These are phyloP conservation scores for Suhomyces yuchorum DNA, from an alignment of 1,139 yeast genomes.

Conservation along the genomic window DNA sequence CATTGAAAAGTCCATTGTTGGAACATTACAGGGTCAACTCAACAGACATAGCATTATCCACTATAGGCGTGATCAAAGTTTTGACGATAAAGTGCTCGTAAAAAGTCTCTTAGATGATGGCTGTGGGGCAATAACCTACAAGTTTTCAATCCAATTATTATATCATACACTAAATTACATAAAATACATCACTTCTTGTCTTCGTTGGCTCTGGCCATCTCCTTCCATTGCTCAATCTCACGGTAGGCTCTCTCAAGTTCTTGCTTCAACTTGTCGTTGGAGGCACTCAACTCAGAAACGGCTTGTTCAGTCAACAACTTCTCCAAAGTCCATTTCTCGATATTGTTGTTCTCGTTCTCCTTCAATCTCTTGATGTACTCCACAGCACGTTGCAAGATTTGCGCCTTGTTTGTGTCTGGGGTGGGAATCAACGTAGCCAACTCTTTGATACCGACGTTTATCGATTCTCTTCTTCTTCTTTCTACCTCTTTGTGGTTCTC, in stretches of 20 bases:
- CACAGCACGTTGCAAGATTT: constrained; percentile 82
- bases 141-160: background rate
- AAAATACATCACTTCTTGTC: constrained; percentile 19
- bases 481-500: constrained; percentile 97
- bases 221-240: constrained; percentile 84
- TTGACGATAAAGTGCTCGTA: too few relatives aligned
- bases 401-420: constrained; percentile 89
- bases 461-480: constrained; percentile 90
- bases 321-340: constrained; percentile 93
- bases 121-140: too few relatives aligned
- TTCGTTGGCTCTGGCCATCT: constrained; percentile 32
- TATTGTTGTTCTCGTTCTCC: constrained; percentile 82
- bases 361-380: constrained; percentile 87
- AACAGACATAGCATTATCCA: too few relatives aligned
- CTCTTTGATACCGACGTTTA: constrained; percentile 85
- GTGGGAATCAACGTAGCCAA: constrained; percentile 83
- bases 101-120: too few relatives aligned
- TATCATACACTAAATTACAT: constrained; percentile 10
- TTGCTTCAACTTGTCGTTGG: constrained; percentile 75
- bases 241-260: constrained; percentile 91
- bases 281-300: constrained; percentile 72
- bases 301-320: constrained; percentile 91
- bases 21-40: too few relatives aligned
- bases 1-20: too few relatives aligned
- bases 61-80: too few relatives aligned